Base-by-base conservation (phyloP, 1,284 basidiomycete genomes). In the Kwoniella shivajii region DNA sequence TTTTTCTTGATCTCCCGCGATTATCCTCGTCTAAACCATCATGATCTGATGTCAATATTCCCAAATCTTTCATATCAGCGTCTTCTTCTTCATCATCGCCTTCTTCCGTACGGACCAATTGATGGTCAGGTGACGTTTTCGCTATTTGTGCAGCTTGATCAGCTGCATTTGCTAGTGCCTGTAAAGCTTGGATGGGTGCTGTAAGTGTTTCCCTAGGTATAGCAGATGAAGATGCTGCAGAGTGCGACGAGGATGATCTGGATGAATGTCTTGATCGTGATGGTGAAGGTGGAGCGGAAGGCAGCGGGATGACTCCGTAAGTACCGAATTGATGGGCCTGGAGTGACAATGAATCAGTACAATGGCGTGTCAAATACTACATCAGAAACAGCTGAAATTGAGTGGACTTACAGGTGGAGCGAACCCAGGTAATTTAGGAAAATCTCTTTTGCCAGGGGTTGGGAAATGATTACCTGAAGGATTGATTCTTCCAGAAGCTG, bases 151-250 rank as follows among this genome's bases (percentile, higher is more conserved):
- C 91, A 2, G 92, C 89, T 75, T 93, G 91, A 24, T 90, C 92
- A 4, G 92, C 92, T 2, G 92, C 92, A 72, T 95, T 94, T 13
- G 92, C 92, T 42, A 95, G 81, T 2, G 91, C 90, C 72, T 95
- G 89, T 31, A 95, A 80, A 4, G 92, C 92, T 72, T 95, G 92
- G 57, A 95, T 95, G 1, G 92, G 92, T 0, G 92, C 91, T 60
- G 89, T 90, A 61, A 94, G 80, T 33, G 87, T 85, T 26, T 88
- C 84, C 36, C 89, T 83, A 14, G 90, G 88, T 5, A 92, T 80
- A 0, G 90, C 88, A 1, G 63, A 64, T 1, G 61, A 61, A 67
- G 92, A 90, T 1, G 88, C 88, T 70, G 90, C 89, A 68, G 92
- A 90, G 60, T 91, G 88, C 2, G 71, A 69, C 0, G 90, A 92